phyloP scores from a whole-genome alignment of 495 filamentous ascomycete genomes.

The Apiosordaria backusii region DNA sequence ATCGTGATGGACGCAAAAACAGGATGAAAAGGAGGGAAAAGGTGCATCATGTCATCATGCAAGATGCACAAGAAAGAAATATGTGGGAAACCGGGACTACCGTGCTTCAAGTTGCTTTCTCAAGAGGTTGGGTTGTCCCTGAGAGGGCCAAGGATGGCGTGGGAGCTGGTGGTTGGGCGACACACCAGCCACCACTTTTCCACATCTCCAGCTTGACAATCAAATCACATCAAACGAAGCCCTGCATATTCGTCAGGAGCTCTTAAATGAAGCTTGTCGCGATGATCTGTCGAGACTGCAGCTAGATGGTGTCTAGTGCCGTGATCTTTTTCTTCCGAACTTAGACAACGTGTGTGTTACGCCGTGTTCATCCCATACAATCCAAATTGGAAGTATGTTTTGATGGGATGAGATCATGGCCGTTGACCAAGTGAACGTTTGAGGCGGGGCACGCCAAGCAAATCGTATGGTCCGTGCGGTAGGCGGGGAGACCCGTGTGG shows the following conservation, averaged over 20 bases:
- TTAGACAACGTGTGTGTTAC: neutral
- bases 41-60: constrained; percentile 18
- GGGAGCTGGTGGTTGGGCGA: constrained; percentile 7
- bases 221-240: constrained; percentile 1
- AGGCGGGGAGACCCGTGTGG: neutral
- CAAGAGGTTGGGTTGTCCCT: constrained; percentile 19
- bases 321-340: neutral
- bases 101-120: neutral
- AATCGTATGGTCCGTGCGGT: neutral
- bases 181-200: constrained; percentile 19
- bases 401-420: neutral
- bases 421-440: neutral
- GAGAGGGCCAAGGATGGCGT: neutral
- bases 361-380: neutral
- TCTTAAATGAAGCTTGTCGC: neutral
- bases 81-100: constrained; percentile 2
- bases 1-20: constrained; percentile 14
- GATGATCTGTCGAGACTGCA: neutral
- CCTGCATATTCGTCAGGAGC: neutral
- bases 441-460: neutral
- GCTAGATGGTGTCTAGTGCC: neutral
- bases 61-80: constrained; percentile 20
- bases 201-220: too few species aligned
- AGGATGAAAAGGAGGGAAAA: constrained; percentile 22
- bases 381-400: neutral